Evolutionary conservation across 2,329 filamentous ascomycete genomes (phyloP).

Genomic region (Nemania sp.): DNA sequence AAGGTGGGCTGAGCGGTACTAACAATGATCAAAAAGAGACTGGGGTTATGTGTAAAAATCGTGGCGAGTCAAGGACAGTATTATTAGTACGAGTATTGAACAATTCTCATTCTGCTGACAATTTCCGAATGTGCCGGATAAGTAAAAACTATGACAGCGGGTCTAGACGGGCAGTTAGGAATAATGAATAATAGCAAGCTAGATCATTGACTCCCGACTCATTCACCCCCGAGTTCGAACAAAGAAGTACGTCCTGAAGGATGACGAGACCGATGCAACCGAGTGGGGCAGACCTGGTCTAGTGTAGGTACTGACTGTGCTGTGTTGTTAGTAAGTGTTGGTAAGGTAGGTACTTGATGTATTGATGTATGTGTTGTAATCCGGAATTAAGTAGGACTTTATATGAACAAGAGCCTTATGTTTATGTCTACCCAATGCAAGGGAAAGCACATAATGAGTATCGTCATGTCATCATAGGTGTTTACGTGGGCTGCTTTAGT

Average conservation of each 20-base stretch:
- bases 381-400: no score
- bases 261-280: slow-evolving; percentile 32
- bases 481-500: no score
- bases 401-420: no score
- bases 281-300: slow-evolving; percentile 22
- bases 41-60: background rate
- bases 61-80: background rate
- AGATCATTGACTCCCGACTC: slow-evolving; percentile 13
- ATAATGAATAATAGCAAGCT: slow-evolving; percentile 9
- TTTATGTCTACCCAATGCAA: no score
- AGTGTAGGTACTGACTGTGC: background rate
- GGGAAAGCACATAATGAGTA: no score
- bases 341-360: background rate
- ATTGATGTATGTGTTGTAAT: background rate
- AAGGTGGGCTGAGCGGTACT: background rate
- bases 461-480: no score
- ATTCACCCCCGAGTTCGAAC: slow-evolving; percentile 3
- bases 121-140: slow-evolving; percentile 22
- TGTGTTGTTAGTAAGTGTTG: background rate
- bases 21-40: background rate
- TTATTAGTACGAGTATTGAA: background rate
- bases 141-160: slow-evolving; percentile 3
- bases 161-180: slow-evolving; percentile 1
- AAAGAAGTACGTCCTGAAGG: background rate
- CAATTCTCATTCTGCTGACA: background rate